These are phyloP conservation scores for Melaleuca alternifolia DNA, from an alignment of 345 rosid genomes.

Conservation along the genomic window DNA sequence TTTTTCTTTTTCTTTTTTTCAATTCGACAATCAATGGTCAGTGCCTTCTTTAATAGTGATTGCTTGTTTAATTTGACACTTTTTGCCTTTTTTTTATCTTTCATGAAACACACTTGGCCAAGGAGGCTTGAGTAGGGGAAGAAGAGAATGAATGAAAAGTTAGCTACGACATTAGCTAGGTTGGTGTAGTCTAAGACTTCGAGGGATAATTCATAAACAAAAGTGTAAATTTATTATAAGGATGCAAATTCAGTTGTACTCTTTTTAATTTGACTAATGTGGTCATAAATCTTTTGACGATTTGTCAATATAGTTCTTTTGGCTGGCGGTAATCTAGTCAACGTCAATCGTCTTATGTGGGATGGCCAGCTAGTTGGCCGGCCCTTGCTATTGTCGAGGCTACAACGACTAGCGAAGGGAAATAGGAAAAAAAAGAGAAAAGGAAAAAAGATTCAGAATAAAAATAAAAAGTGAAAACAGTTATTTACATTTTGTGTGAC, in stretches of 20 bases:
- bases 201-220: neutral
- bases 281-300: neutral
- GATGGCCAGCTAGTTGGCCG: fast-evolving
- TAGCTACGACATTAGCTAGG: neutral
- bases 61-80: neutral
- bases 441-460: neutral
- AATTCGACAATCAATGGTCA: neutral
- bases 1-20: neutral
- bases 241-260: neutral
- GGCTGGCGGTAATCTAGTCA: fast-evolving
- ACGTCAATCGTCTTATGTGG: fast-evolving
- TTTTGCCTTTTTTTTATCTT: neutral
- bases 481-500: neutral
- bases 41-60: neutral
- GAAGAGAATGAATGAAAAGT: neutral
- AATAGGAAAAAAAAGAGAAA: neutral
- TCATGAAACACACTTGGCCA: neutral
- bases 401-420: fast-evolving
- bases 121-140: neutral
- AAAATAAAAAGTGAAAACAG: too few species aligned
- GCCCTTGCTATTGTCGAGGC: neutral
- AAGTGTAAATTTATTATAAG: neutral
- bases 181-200: neutral
- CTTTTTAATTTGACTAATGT: neutral
- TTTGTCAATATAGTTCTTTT: neutral